Evolutionary conservation across 139 green algal species (phyloP).

Genomic region (Medakamo hakoo): DNA sequence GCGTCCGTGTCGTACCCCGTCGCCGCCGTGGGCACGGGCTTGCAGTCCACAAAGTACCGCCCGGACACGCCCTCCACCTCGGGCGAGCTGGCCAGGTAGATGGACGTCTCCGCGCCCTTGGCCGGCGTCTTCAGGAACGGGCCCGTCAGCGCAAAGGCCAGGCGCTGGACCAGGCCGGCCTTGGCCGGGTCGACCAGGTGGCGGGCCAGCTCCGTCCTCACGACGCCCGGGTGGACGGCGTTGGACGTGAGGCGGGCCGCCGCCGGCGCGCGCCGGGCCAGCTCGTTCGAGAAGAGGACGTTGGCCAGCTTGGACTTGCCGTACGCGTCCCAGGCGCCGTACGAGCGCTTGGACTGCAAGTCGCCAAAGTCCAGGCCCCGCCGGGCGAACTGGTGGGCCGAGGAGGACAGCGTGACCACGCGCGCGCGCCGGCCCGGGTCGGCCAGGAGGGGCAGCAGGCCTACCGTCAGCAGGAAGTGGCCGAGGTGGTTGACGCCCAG

Average conservation of each 20-base stretch:
- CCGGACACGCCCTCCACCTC: constrained; percentile 40
- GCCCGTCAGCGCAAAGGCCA: constrained; percentile 9
- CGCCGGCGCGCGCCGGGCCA: constrained; percentile 30
- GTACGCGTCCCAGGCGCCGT: constrained; percentile 35
- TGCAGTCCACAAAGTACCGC: constrained; percentile 58
- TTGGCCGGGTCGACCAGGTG: constrained; percentile 7
- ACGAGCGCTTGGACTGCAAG: constrained; percentile 27
- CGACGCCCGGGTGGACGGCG: constrained; percentile 62
- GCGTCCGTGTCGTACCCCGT: constrained; percentile 17
- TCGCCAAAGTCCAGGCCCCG: constrained; percentile 53
- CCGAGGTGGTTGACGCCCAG: constrained; percentile 50
- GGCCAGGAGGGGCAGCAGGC: constrained; percentile 44
- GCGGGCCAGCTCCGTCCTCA: constrained; percentile 60
- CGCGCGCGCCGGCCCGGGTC: constrained; percentile 10
- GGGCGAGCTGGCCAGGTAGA: constrained; percentile 48
- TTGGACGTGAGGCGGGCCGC: constrained; percentile 36
- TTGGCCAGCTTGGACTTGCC: constrained; percentile 78
- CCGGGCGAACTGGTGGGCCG: constrained; percentile 50
- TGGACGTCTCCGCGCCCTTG: constrained; percentile 56
- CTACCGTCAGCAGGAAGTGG: constrained; percentile 56
- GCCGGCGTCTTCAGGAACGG: constrained; percentile 17
- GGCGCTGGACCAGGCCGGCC: constrained; percentile 3
- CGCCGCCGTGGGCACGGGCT: constrained; percentile 10
- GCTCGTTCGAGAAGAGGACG: constrained; percentile 74
- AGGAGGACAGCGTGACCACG: constrained; percentile 65